These are phyloP conservation scores for Nicotiana undulata DNA, from an alignment of 257 asterid species.

Conservation along the genomic window DNA sequence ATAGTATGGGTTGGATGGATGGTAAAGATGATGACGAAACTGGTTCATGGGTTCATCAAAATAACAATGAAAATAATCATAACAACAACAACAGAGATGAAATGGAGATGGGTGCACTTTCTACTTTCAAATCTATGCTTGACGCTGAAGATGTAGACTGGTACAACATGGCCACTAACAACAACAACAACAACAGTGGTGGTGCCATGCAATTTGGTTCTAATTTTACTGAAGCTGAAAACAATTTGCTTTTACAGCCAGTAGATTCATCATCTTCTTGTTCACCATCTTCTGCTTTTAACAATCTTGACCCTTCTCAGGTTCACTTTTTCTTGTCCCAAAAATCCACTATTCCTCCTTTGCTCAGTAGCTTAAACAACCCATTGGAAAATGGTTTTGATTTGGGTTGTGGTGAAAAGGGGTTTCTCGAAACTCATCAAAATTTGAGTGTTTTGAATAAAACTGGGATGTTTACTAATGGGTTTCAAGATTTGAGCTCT, in stretches of 20 bases:
- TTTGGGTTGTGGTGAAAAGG: slow-evolving; percentile 55
- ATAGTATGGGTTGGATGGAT: slow-evolving; percentile 73
- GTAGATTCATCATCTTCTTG: slow-evolving; percentile 76
- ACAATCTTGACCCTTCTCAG: slow-evolving; percentile 47
- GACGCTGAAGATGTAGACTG: slow-evolving; percentile 66
- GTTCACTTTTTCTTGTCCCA: slow-evolving; percentile 42
- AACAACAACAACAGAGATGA: slow-evolving; percentile 26
- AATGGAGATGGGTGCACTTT: slow-evolving; percentile 42
- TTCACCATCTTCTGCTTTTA: slow-evolving; percentile 70
- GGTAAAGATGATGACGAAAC: slow-evolving; percentile 42
- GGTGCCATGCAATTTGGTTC: slow-evolving; percentile 47
- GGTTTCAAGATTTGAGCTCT: slow-evolving; percentile 33
- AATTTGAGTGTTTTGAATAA: slow-evolving; percentile 17
- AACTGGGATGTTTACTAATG: slow-evolving; percentile 22
- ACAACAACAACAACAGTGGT: slow-evolving; percentile 11
- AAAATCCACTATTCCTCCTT: slow-evolving; percentile 17
- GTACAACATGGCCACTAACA: slow-evolving; percentile 27
- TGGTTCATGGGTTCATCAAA: slow-evolving; percentile 44
- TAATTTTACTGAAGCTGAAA: slow-evolving; percentile 33
- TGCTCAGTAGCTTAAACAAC: slow-evolving; percentile 20
- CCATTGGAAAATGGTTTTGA: slow-evolving; percentile 38
- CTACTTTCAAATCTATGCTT: slow-evolving; percentile 71
- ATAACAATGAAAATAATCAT: neutral
- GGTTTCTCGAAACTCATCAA: slow-evolving; percentile 43
- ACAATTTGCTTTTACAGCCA: slow-evolving; percentile 20